Base-by-base conservation (phyloP, 2,329 filamentous ascomycete genomes). In the Cladosporium colombiae region DNA sequence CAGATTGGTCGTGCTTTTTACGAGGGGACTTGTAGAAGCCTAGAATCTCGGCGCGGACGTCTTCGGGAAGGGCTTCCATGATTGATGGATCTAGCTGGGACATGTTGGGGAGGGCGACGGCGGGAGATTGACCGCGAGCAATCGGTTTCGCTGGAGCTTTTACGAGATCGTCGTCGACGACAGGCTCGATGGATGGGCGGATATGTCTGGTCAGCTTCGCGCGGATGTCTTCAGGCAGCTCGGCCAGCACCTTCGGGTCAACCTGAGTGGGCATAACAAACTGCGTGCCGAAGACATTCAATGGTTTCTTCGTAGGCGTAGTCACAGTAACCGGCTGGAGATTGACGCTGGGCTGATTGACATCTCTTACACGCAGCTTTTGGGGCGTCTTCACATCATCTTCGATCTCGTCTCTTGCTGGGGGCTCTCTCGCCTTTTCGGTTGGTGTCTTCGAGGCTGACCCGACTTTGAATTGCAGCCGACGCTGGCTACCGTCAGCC, bases 231-330 rank as follows among this genome's bases (percentile, higher is more conserved):
- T 83, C 83, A 0, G 94, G 94, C 3, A 99, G 83, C 73, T 96
- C 93, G 1, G 90, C 90, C 3, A 98, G 79, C 0, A 97, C 89
- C n/a, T 84, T 82, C 0, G 90, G 88, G 74, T 99, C 95, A 2
- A 91, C 85, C 70, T 97, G 91, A 1, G 86, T 86, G 0, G 95
- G 95, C 71, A 99, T 83, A 56, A 98, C 87, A 73, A 99, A 99
- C 73, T 99, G 95, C 0, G 94, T 97, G 1, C 94, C 92, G 3
- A 88, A 83, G 3, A 92, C 85, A 73, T 97, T 96, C 25, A 97
- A 80, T 1, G 89, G 89, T 68, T 85, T 89, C 25, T 79, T 90
- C 81, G 78, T 86, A 81, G 69, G 80, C 66, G 75, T 91, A 21
- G 66, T 69, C 2, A 69, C 68, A 58, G 67, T 67, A 18, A 70